Conservation (phyloP, 805 yeast genomes). For the Kodamaea lidongshanica region DNA sequence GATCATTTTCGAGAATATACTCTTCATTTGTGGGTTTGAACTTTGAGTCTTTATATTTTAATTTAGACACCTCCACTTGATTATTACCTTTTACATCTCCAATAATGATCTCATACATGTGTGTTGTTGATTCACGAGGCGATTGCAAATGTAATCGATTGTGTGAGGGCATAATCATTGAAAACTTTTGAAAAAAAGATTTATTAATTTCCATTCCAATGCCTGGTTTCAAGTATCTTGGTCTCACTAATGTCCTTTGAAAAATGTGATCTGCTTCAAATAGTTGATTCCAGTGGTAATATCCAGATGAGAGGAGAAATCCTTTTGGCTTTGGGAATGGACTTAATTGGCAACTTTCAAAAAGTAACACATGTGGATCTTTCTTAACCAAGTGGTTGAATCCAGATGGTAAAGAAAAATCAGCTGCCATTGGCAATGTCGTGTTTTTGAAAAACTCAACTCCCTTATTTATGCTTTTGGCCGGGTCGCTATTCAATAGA, state of each 20-base stretch:
- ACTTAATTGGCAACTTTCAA: conserved; percentile 27
- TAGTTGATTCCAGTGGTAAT: conserved; percentile 33
- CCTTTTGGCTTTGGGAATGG: conserved; percentile 14
- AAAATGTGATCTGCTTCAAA: conserved; percentile 42
- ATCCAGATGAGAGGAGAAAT: conserved; percentile 30
- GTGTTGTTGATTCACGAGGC: conserved; percentile 22
- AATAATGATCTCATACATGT: conserved; percentile 20
- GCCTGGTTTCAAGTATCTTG: conserved; percentile 25
- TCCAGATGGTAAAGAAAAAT: conserved; percentile 11
- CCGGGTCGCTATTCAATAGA: conserved; percentile 2
- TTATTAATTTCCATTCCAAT: conserved; percentile 25
- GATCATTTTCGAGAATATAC: conserved; percentile 18
- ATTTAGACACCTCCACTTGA: conserved; percentile 18
- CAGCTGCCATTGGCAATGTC: conserved; percentile 10
- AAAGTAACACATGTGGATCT: conserved; percentile 15
- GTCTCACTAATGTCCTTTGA: conserved; percentile 36
- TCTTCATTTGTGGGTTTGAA: conserved; percentile 9
- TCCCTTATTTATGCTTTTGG: conserved; percentile 6
- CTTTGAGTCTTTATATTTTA: conserved; percentile 7
- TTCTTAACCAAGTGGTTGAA: conserved; percentile 7
- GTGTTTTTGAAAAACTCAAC: conserved; percentile 12
- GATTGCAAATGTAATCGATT: conserved; percentile 24
- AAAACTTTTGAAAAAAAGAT: conserved; percentile 22
- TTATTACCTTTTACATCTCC: conserved; percentile 24
- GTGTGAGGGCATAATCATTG: conserved; percentile 15